phyloP scores from a whole-genome alignment of 2,329 filamentous ascomycete species.

The Trichoderma sp. region DNA sequence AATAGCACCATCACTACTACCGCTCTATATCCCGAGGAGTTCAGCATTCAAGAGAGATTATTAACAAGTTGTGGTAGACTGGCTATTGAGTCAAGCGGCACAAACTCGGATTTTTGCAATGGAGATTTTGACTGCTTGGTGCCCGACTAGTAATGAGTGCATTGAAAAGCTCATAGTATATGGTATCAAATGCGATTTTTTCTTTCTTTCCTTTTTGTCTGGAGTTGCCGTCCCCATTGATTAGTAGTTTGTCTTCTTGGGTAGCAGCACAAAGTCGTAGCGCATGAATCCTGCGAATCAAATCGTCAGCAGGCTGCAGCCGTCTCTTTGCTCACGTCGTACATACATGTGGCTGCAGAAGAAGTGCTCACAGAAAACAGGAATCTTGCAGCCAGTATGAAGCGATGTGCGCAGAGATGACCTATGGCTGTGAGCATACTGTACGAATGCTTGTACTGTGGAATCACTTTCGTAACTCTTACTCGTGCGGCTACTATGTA shows the following conservation, averaged over 20 bases:
- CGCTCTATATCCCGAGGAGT: neutral
- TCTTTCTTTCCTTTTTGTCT: neutral
- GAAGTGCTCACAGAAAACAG: neutral
- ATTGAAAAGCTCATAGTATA: neutral
- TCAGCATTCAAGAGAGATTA: neutral
- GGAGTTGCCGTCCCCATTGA: neutral
- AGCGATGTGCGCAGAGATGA: neutral
- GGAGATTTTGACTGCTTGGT: neutral
- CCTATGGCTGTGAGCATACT: neutral
- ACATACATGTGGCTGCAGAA: neutral
- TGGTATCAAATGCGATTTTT: neutral
- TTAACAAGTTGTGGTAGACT: neutral
- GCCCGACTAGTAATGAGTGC: neutral
- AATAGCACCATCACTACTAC: neutral
- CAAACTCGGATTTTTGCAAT: constrained; percentile 2
- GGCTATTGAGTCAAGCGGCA: constrained; percentile 4
- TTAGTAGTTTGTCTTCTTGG: constrained; percentile 1
- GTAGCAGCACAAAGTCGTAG: constrained; percentile 20
- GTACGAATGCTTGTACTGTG: neutral
- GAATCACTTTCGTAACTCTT: neutral
- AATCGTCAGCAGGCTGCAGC: neutral
- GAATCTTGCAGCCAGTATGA: neutral
- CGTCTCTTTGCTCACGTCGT: neutral
- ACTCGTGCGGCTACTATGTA: neutral
- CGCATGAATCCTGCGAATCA: constrained; percentile 10